Evolutionary conservation across 2,329 filamentous ascomycete species (phyloP), one percentile per base, ranked within the genome.

Genomic region (Neobulgaria alba): DNA sequence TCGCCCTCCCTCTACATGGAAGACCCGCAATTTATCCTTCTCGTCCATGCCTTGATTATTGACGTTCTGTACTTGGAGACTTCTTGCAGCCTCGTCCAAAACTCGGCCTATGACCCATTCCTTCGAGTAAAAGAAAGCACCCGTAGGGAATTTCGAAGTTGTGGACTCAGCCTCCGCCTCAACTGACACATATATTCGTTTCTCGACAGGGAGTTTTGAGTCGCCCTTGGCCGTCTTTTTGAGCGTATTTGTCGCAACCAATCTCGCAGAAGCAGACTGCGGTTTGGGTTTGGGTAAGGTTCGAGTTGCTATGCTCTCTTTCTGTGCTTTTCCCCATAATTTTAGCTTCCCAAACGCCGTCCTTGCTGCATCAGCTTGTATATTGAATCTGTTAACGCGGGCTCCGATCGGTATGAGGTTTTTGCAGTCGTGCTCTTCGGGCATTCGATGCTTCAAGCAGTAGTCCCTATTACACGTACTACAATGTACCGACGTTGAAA

Each of bases 161-260:
- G 88, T 82, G 0, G 87, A 93, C 55, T 86, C 85, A 8, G 85
- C 85, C 56, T 89, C 87, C 0, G 90, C 92, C 60, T 96, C 90
- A 14, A 95, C 85, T 58, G 85, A 81, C 1, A 98, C 58, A 58
- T 96, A 96, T 2, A 98, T 66, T n/a, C 92, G 70, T 67, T 93
- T 94, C 49, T 95, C 87, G 0, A 69, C 62, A 0, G 87, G 71
- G 0, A 95, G 63, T 55, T 87, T 90, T 8, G 79, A 78, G 50
- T 96, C 90, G 1, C 93, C 93, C 65, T 95, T 95, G 2, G 92
- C 90, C 1, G 75, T 79, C 59, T 82, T 83, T 67, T 95, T 95
- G 31, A 98, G 68, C 8, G 74, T 77, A 48, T 87, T 87, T 5
- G 90, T 69, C 4, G 82, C 85, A 2, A 79, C 68, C 14, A 85